Evolutionary conservation across 2,329 filamentous ascomycete species (phyloP).

Genomic region (Exophiala sp.): DNA sequence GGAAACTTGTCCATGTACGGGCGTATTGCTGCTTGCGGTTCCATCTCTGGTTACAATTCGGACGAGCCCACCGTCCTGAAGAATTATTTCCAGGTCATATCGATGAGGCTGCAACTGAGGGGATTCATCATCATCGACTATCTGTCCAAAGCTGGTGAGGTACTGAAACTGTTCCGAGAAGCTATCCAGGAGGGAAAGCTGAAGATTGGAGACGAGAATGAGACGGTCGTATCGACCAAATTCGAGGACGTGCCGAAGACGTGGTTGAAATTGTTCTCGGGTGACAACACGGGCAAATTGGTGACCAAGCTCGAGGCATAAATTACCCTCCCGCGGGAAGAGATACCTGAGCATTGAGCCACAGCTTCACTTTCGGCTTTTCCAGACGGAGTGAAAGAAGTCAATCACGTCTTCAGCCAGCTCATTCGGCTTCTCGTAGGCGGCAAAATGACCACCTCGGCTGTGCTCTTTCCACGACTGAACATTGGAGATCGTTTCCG

Average conservation of each 20-base stretch:
- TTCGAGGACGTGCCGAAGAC: conserved; percentile 51
- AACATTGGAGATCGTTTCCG: not conserved
- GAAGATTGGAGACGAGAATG: conserved; percentile 49
- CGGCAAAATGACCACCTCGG: not conserved
- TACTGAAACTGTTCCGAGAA: conserved; percentile 67
- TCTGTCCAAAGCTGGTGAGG: conserved; percentile 57
- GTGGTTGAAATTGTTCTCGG: conserved; percentile 57
- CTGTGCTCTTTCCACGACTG: not conserved
- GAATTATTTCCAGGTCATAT: conserved; percentile 53
- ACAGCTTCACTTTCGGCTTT: not conserved
- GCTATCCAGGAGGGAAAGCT: conserved; percentile 63
- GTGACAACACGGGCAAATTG: conserved; percentile 63
- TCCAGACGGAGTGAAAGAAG: not conserved
- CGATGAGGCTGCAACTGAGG: conserved; percentile 18
- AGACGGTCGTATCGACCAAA: conserved; percentile 49
- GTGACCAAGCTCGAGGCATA: conserved; percentile 12
- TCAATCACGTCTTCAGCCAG: not conserved
- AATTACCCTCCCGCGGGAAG: not conserved
- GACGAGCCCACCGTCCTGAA: conserved; percentile 5
- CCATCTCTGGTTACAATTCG: conserved; percentile 45
- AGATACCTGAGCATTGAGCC: no score
- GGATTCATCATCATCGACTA: conserved; percentile 46
- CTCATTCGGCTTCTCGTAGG: not conserved
- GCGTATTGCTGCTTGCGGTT: conserved; percentile 54
- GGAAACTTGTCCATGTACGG: conserved; percentile 9